These are phyloP conservation scores for Asparagopsis taxiformis DNA, from an alignment of 31 red algal species.

Conservation along the genomic window DNA sequence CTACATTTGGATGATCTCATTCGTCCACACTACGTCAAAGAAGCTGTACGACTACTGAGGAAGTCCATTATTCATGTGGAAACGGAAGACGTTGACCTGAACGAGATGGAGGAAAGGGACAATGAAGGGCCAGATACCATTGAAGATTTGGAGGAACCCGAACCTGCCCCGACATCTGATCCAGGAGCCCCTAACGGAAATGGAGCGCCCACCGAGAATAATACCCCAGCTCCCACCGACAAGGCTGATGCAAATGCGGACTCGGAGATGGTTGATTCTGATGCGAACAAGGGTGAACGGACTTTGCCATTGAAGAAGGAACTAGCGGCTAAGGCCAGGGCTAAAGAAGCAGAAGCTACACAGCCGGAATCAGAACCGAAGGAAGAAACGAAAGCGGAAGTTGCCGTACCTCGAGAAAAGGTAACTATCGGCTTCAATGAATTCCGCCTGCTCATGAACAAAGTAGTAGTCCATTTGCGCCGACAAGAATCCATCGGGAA, in stretches of 20 bases:
- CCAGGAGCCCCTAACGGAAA: too few species aligned
- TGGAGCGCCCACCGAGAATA: too few species aligned
- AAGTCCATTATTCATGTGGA: slow-evolving; percentile 99
- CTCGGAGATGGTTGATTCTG: too few species aligned
- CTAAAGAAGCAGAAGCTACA: not conserved
- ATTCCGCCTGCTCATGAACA: slow-evolving; percentile 88
- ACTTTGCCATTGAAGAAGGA: too few species aligned
- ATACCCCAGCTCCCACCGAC: too few species aligned
- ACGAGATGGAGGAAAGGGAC: slow-evolving; percentile 69
- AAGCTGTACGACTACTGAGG: slow-evolving; percentile 89
- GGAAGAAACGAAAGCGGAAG: not conserved
- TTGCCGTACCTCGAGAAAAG: slow-evolving; percentile 6
- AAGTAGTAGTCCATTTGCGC: slow-evolving; percentile 91
- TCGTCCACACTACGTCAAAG: slow-evolving; percentile 90
- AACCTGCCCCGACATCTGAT: too few species aligned
- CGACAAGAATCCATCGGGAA: slow-evolving; percentile 57
- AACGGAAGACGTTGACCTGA: slow-evolving; percentile 89
- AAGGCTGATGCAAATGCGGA: too few species aligned
- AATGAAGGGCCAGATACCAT: slow-evolving; percentile 9
- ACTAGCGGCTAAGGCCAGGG: not conserved
- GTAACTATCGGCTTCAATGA: slow-evolving; percentile 86
- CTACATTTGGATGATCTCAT: slow-evolving; percentile 93
- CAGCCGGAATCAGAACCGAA: not conserved
- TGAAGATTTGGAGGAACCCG: slow-evolving; percentile 32
- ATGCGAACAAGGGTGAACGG: too few species aligned